Base-by-base conservation (phyloP, 1,139 yeast genomes). In the Geotrichum macrosporum region DNA sequence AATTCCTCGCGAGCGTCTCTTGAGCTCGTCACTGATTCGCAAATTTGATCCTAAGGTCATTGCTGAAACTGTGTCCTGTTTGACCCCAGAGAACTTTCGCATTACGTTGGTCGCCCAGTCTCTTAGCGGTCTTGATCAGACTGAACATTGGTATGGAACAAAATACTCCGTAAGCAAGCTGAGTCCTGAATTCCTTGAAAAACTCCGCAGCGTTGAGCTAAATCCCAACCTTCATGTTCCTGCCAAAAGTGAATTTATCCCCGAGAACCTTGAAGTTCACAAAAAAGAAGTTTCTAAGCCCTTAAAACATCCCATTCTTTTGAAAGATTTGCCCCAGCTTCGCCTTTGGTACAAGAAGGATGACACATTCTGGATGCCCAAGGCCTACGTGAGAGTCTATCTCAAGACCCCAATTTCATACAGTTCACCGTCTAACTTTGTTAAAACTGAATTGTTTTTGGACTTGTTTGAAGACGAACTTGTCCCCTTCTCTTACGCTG, bases 141-240 rank as follows among this genome's bases (percentile, higher is more conserved):
- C 58, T 13, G 98, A 92, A 64, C 72, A 77, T 58, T 89, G 96
- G 96, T 92, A 92, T 60, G 96, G 95, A 4, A 87, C 97, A 0
- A 83, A 84, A 55, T 85, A 87, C 60, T 67, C 76, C 2, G 65
- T 74, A 37, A 72, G 69, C 16, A 68, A 70, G 13, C 63, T 86
- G 20, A 68, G 77, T 2, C 35, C 55, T 0, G 66, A 66, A 0
- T 65, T 83, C 9, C 26, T 69, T 18, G 43, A 63, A 1, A 57
- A 61, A 35, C 58, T 83, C 18, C 56, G 66, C 24, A 57, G 58
- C 6, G 57, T 55, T 10, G 64, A 58, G 2, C 59, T 66, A 2
- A 60, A 66, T 4, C 50, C 66, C 4, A 64, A 68, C 1, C 72
- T 86, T 41, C 76, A 73, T 52, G 68, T 85, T 52, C 97, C 97